A percentile compares a stretch with the other conserved stretches of the same genome.
Conservation (phyloP, 2,329 filamentous ascomycete genomes). For the Botryotinia calthae region DNA sequence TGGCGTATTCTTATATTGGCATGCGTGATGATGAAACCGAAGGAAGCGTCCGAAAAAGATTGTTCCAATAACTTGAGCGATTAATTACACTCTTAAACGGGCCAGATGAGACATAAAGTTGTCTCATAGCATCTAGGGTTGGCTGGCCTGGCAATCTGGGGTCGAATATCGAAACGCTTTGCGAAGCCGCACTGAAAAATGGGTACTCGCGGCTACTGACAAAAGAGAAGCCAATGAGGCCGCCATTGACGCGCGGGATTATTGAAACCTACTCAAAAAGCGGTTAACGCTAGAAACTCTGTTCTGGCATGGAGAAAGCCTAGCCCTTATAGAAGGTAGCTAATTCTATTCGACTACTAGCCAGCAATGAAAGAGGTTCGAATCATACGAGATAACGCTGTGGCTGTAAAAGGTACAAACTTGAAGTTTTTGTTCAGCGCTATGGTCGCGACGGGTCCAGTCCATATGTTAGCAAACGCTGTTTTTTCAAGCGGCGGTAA, state of each 20-base stretch:
- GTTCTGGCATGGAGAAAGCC: not conserved
- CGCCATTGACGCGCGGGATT: constrained; percentile 1
- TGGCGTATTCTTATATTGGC: no score
- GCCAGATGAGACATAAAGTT: not conserved
- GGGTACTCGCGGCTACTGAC: constrained; percentile 4
- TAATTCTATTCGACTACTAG: not conserved
- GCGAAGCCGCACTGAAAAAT: not conserved
- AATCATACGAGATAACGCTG: not conserved
- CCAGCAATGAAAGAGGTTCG: not conserved
- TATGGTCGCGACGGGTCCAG: not conserved
- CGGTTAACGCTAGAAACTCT: not conserved
- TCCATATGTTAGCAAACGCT: constrained; percentile 4
- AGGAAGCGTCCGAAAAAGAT: no score
- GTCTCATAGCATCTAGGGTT: not conserved
- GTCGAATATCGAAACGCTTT: not conserved
- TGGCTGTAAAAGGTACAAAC: not conserved
- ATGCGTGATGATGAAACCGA: not conserved
- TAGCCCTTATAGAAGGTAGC: not conserved
- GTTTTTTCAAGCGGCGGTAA: not conserved
- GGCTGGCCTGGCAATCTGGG: not conserved
- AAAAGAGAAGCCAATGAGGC: not conserved
- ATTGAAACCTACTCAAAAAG: not conserved
- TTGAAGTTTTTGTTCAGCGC: not conserved
- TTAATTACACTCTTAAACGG: not conserved
- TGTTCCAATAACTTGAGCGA: not conserved